Base-by-base conservation (phyloP, 2,329 filamentous ascomycete species). In the Pseudogymnoascus sp. region DNA sequence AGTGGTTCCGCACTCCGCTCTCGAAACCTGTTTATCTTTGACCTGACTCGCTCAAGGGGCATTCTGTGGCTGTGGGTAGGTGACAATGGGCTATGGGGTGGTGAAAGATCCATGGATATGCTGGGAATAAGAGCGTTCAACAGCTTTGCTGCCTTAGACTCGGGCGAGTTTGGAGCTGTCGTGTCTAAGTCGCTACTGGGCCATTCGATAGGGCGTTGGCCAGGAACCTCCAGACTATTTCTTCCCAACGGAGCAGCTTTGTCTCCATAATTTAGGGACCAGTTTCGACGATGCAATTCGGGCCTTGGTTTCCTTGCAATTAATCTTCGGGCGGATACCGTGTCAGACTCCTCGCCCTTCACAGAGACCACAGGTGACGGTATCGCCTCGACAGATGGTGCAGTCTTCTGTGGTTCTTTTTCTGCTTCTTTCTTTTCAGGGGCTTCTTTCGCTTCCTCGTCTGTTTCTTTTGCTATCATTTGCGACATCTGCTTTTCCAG, bases 401-500 rank as follows among this genome's bases (percentile, higher is more conserved):
- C 33, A 19, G 63, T 64, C 28, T 64, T 26, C 33, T 64, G 36
- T 13, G 28, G 60, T 35, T 69, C 47, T 62, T 64, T 8, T 60
- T 69, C 63, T 72, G 28, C 61, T 35, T 69, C 44, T 62, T 64
- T 8, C 61, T 69, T 64, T 72, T 35, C 71, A 70, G 15, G 72
- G 68, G 10, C 28, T n/a, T 53, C 57, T 35, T 42, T 64, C 2
- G 64, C 53, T 19, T 50, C 60, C 19, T 68, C 78, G 11, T 74
- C 73, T 5, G 78, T 78, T 70, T 87, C 83, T 65, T 79, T 79
- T 5, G 81, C 81, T 65, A 86, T 78, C 76, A 85, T 82, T 64
- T 86, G 83, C 64, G 80, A 74, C 83, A 87, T 86, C 69, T 86
- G 84, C 70, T 83, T 85, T 66, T 85, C 82, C 11, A 87, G 73